Percentiles rank a stretch among this genome's conserved stretches.
Evolutionary conservation across 768 basidiomycete species (phyloP).

Genomic region (Tulasnella sp.): DNA sequence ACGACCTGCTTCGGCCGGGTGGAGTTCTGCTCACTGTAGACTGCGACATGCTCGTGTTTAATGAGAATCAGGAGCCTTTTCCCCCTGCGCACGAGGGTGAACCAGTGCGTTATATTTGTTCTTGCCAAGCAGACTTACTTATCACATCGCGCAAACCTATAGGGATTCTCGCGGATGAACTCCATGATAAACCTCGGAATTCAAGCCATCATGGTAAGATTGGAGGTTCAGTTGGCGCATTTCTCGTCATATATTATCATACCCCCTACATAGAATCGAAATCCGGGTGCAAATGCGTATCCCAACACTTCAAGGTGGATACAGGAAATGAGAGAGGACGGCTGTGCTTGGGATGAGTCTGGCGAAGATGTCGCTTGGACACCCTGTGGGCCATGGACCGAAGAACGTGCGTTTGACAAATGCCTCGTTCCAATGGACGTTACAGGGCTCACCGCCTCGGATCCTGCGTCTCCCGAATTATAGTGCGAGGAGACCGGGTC

Average conservation of each 20-base stretch:
- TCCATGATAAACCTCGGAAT: not conserved
- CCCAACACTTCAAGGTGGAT: slow-evolving; percentile 3
- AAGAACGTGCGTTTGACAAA: not conserved
- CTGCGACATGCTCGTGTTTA: not conserved
- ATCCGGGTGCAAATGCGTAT: not conserved
- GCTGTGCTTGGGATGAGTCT: not conserved
- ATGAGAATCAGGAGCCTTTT: slow-evolving; percentile 14
- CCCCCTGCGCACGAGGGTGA: slow-evolving; percentile 5
- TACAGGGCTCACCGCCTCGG: not conserved
- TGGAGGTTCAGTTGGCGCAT: not conserved
- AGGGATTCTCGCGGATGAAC: slow-evolving; percentile 28
- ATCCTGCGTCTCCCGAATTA: not conserved
- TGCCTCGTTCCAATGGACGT: not conserved
- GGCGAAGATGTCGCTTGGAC: not conserved
- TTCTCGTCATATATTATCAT: too few relatives aligned
- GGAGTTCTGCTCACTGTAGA: slow-evolving; percentile 11
- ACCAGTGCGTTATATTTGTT: not conserved
- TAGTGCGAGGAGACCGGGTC: not conserved
- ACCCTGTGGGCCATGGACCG: slow-evolving; percentile 9
- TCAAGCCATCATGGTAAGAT: not conserved
- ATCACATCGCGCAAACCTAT: not conserved
- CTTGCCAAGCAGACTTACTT: not conserved
- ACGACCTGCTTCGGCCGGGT: not conserved
- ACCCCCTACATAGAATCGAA: too few relatives aligned
- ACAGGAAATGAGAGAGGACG: not conserved